These are phyloP conservation scores for Russula sp. DNA, from an alignment of 768 basidiomycete species.

Conservation along the genomic window DNA sequence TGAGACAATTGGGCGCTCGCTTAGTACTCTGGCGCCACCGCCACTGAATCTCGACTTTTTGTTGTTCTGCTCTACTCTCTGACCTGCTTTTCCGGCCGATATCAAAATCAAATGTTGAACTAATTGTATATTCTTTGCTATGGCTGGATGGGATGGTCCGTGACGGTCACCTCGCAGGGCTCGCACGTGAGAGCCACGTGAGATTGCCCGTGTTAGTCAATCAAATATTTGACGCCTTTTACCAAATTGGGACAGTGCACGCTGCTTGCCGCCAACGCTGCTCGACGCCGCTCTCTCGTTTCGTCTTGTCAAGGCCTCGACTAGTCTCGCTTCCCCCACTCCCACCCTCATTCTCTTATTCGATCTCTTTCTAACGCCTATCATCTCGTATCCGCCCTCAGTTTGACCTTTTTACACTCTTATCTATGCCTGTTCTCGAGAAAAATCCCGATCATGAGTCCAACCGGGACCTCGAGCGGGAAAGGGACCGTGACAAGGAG, in stretches of 20 bases:
- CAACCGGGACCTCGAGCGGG: constrained; percentile 20
- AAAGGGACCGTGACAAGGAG: constrained; percentile 21
- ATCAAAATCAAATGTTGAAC: not conserved
- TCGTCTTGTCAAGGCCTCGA: not conserved
- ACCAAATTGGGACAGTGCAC: constrained; percentile 7
- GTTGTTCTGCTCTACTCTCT: not conserved
- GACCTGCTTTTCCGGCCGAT: not conserved
- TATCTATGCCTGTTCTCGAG: constrained; percentile 21
- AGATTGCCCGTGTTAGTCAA: not conserved
- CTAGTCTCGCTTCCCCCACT: constrained; percentile 8
- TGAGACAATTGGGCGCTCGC: not conserved
- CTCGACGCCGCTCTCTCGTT: constrained; percentile 16
- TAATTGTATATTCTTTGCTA: not conserved
- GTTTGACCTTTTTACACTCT: not conserved
- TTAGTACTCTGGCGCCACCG: not conserved
- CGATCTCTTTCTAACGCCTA: not conserved
- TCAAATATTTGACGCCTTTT: constrained; percentile 4
- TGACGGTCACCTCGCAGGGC: too few relatives aligned
- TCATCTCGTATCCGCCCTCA: not conserved
- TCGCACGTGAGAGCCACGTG: constrained; percentile 11
- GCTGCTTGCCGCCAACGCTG: constrained; percentile 13
- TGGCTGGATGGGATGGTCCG: not conserved
- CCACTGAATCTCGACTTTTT: not conserved
- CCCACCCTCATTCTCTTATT: constrained; percentile 2
- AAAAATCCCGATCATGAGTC: constrained; percentile 21